Evolutionary conservation across 805 yeast genomes (phyloP).

Genomic region (Starmerella apicola): DNA sequence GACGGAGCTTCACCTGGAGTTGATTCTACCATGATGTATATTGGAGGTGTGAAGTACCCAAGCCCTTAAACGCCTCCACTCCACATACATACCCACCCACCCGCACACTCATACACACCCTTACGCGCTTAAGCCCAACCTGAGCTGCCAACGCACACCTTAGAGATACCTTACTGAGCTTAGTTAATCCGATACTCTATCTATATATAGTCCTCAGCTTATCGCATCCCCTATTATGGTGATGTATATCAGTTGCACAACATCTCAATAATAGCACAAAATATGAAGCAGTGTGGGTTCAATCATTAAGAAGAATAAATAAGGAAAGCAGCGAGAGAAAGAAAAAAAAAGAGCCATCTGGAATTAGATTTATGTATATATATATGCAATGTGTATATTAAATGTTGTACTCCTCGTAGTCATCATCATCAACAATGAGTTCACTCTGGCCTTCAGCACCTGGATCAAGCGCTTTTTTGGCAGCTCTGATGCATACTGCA

Average conservation of each 20-base stretch:
- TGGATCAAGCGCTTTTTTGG: constrained; percentile 20
- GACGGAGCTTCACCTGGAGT: background rate
- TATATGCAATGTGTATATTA: background rate
- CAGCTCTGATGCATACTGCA: constrained; percentile 20
- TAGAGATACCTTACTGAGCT: too few relatives aligned
- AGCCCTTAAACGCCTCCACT: too few relatives aligned
- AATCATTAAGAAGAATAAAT: background rate
- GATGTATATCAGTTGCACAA: background rate
- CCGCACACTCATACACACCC: too few relatives aligned
- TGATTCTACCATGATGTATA: too few relatives aligned
- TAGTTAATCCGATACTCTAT: too few relatives aligned
- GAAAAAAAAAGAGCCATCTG: background rate
- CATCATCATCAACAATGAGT: constrained; percentile 22
- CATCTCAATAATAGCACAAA: background rate
- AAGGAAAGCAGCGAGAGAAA: background rate
- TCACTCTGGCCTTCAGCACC: constrained; percentile 22
- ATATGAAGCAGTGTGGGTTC: background rate
- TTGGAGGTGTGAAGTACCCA: too few relatives aligned
- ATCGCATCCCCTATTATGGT: background rate
- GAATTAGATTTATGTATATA: too few relatives aligned
- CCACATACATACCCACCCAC: too few relatives aligned
- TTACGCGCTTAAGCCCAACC: too few relatives aligned
- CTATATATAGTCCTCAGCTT: background rate
- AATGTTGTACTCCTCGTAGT: constrained; percentile 15
- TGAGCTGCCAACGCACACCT: too few relatives aligned